Percentiles rank a stretch among this genome's conserved stretches.
Conservation (phyloP, 2,329 filamentous ascomycete genomes). For the Scorias spongiosa region DNA sequence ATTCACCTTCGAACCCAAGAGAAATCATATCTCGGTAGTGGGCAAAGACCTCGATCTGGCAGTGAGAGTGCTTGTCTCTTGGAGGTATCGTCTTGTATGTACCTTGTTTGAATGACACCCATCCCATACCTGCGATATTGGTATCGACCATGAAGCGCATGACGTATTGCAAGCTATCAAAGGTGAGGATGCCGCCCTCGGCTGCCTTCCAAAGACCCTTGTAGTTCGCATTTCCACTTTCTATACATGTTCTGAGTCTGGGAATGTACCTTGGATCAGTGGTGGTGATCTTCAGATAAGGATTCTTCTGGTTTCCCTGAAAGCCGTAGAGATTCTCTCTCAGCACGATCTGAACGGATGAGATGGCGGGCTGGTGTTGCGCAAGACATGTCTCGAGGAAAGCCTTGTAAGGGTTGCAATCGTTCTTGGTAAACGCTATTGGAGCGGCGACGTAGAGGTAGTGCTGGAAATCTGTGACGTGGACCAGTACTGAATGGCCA, state of each 20-base stretch:
- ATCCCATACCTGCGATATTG: conserved; percentile 90
- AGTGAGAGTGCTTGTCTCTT: conserved; percentile 66
- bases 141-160: conserved; percentile 97
- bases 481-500: conserved; percentile 84
- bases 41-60: conserved; percentile 85
- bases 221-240: conserved; percentile 68
- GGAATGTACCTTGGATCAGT: conserved; percentile 75
- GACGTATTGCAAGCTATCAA: conserved; percentile 91
- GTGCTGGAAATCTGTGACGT: conserved; percentile 90
- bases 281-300: conserved; percentile 86
- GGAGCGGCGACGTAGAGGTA: conserved; percentile 92
- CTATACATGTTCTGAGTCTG: conserved; percentile 59
- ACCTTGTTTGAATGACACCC: conserved; percentile 70
- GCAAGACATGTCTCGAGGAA: conserved; percentile 69
- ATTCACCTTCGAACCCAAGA: conserved; percentile 80
- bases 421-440: conserved; percentile 58
- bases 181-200: conserved; percentile 66
- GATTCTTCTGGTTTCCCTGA: conserved; percentile 80
- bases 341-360: conserved; percentile 68
- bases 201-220: conserved; percentile 71
- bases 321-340: conserved; percentile 88
- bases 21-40: conserved; percentile 72
- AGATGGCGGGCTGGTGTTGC: conserved; percentile 57
- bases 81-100: conserved; percentile 57
- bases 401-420: conserved; percentile 62